Conservation (phyloP, 176 grass and related monocot species). For the Triticum urartu region DNA sequence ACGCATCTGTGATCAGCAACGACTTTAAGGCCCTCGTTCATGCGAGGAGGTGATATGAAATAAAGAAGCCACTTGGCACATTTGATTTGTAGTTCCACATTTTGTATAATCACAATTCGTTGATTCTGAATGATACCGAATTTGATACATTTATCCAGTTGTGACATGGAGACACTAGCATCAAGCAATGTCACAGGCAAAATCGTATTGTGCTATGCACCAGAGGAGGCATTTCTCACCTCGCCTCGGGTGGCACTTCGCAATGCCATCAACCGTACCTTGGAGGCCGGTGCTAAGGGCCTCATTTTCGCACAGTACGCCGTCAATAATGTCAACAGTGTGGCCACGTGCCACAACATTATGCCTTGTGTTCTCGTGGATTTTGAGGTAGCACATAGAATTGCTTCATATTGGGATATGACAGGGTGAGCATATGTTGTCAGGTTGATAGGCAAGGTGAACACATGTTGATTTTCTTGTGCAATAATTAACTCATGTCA, state of each 20-base stretch:
- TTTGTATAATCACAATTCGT: too few relatives aligned
- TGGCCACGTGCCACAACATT: not conserved
- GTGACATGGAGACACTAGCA: not conserved
- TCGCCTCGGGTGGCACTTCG: accelerated
- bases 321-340: not conserved
- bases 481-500: not conserved
- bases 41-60: not conserved
- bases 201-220: slow-evolving; percentile 33
- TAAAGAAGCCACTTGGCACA: not conserved
- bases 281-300: not conserved
- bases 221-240: not conserved
- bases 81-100: not conserved
- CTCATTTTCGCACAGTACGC: slow-evolving; percentile 24
- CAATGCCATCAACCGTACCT: not conserved
- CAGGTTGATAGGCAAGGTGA: not conserved
- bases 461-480: not conserved
- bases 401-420: not conserved
- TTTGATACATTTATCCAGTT: not conserved
- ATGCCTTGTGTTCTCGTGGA: slow-evolving; percentile 20
- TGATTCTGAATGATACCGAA: too few relatives aligned
- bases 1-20: not conserved
- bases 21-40: slow-evolving; percentile 15
- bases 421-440: not conserved
- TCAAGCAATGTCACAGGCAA: not conserved
- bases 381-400: not conserved